Evolutionary conservation across 148 eudicot genomes (phyloP).

Genomic region (Amaranthus cruentus): DNA sequence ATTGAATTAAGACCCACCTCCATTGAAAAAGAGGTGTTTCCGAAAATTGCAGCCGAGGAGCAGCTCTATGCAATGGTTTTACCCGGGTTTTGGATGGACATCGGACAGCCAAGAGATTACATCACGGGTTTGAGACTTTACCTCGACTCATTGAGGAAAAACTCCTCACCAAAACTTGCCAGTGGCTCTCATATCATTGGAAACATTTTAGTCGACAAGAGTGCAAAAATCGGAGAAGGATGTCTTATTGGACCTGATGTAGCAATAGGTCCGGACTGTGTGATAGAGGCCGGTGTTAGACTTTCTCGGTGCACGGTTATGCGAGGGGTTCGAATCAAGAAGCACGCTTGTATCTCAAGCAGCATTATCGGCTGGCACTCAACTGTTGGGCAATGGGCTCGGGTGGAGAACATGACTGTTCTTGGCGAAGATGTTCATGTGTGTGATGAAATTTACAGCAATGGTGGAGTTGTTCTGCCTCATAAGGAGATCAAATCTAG

Average conservation of each 20-base stretch:
- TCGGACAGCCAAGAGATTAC: conserved; percentile 91
- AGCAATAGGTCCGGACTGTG: conserved; percentile 90
- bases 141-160: conserved; percentile 73
- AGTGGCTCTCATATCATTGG: conserved; percentile 63
- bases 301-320: conserved; percentile 84
- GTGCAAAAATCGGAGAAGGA: conserved; percentile 79
- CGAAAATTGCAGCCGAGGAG: conserved; percentile 62
- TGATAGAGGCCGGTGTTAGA: conserved; percentile 81
- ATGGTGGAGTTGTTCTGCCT: conserved; percentile 86
- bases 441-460: conserved; percentile 76
- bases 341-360: conserved; percentile 69
- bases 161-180: conserved; percentile 49
- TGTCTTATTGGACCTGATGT: conserved; percentile 96
- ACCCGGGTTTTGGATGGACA: conserved; percentile 98
- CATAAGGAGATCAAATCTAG: conserved; percentile 86
- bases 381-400: conserved; percentile 86
- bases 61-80: conserved; percentile 75
- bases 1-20: conserved; percentile 82
- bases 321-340: conserved; percentile 86
- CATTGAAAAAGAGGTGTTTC: conserved; percentile 87
- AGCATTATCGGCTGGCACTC: conserved; percentile 97
- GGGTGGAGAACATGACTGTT: conserved; percentile 85
- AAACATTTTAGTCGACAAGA: conserved; percentile 79
- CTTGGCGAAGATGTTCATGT: conserved; percentile 92
- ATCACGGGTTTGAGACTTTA: conserved; percentile 85